Evolutionary conservation across 1,284 basidiomycete genomes (phyloP), one percentile per base, ranked within the genome.

Genomic region (Tremellales sp.): DNA sequence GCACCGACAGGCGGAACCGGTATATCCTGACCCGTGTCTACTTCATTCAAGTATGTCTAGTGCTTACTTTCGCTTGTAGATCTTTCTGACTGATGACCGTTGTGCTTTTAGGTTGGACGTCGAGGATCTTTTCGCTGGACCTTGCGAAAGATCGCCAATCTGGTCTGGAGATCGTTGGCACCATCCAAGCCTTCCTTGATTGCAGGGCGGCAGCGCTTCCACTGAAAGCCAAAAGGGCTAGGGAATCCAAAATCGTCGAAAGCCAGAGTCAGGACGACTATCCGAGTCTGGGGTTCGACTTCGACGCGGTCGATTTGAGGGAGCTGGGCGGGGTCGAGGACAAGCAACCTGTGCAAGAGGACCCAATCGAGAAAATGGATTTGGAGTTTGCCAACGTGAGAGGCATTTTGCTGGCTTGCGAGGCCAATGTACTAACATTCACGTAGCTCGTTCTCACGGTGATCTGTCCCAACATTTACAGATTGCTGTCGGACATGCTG

Each of bases 91-190:
- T 9, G 21, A n/a, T 5, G 7, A 51, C 10, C 58, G n/a, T n/a
- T n/a, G n/a, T n/a, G n/a, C n/a, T n/a, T n/a, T n/a, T n/a, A 84
- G 84, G 79, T 33, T 86, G 85, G 83, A 78, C 83, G 0, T 74
- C 75, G 2, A 71, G 77, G 2, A 71, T 86, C 16, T 78, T 85
- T 48, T 75, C 78, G n/a, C 75, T 79, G 5, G 73, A 77, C 24
- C 64, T 78, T 10, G 71, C 74, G 1, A 70, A 75, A 25, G 78
- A 80, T 53, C 67, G 73, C 6, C 68, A 73, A 49, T 82, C 79
- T 1, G 78, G 80, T 1, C 60, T 75, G 4, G 81, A 85, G 60
- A 77, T 85, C 14, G 75, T 82, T 14, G 65, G 73, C 19, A 77
- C 83, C 19, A 75, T 87, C 1, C 79, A 83, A 45, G 76, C 78